phyloP scores from a whole-genome alignment of 345 rosid genomes.

The Brassica rapa region DNA sequence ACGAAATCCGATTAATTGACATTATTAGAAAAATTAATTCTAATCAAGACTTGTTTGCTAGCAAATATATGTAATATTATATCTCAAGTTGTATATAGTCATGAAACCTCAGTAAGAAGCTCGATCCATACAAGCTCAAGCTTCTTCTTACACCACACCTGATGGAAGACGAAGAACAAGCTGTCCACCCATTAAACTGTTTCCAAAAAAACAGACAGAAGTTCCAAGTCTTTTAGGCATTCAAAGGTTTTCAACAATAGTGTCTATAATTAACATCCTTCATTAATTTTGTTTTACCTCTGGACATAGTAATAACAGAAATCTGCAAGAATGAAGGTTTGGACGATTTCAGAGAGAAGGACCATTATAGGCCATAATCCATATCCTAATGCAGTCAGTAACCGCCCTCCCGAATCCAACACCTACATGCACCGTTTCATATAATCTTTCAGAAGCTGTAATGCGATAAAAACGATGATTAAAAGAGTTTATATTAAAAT shows the following conservation, averaged over 20 bases:
- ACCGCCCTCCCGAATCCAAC: constrained; percentile 66
- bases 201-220: not conserved
- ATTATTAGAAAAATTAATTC: constrained; percentile 25
- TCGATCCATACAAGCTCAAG: not conserved
- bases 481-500: not conserved
- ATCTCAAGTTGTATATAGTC: constrained; percentile 16
- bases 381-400: constrained; percentile 73
- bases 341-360: constrained; percentile 79
- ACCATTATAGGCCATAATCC: constrained; percentile 88
- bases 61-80: not conserved
- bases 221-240: not conserved
- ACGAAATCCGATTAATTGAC: not conserved
- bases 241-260: constrained; percentile 2
- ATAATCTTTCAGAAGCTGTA: not conserved
- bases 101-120: constrained; percentile 2
- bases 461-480: not conserved
- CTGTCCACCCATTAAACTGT: constrained; percentile 73
- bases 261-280: not conserved
- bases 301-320: constrained; percentile 83
- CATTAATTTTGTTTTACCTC: constrained; percentile 42
- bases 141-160: constrained; percentile 69
- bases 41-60: constrained; percentile 19
- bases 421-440: constrained; percentile 45
- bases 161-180: constrained; percentile 72
- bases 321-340: constrained; percentile 90